Base-by-base conservation (phyloP, 352 stramenopile species). In the Globisporangium spiculum region DNA sequence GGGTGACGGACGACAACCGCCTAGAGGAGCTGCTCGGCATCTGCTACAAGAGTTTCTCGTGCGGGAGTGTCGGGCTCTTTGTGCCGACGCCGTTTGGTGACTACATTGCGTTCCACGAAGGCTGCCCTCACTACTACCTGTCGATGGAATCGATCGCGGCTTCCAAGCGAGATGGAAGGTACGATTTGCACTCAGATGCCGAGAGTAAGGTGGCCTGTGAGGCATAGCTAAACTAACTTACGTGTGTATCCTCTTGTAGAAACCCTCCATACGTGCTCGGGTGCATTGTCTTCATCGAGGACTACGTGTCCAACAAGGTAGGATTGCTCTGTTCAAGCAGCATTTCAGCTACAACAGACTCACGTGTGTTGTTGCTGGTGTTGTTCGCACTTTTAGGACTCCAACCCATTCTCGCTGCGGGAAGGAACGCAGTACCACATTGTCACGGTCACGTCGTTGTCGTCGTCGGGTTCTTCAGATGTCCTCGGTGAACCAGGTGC, bases 51-150 rank as follows among this genome's bases (percentile, higher is more conserved):
- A 88, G 84, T 54, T 92, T 94, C 69, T 75, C 76, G 3, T 85
- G 76, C 48, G 86, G 86, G 1, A 90, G 84, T 54, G 78, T 94
- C 32, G 86, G 75, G 52, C 77, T 94, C 5, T 94, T 94, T 60
- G 86, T 94, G 2, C 86, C 86, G 3, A 94, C 86, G 27, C 86
- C 86, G 24, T 88, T 92, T 72, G 86, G 86, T 16, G 84, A 94
- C 68, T 94, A 89, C 67, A 92, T 94, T 75, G 86, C 86, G n/a
- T 94, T 94, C 60, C 86, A 94, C 64, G 86, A 94, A 81, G 83
- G 81, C 44, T 92, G 84, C 41, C 86, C 86, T 14, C 86, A 94
- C 67, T 90, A 91, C 44, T 94, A 94, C 65, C 66, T 94, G 63
- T 94, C 86, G 20, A 76, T 86, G 53, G 86, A 94, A 71, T 91